Conservation (phyloP, 1,284 basidiomycete species). For the Pholiota adiposa region DNA sequence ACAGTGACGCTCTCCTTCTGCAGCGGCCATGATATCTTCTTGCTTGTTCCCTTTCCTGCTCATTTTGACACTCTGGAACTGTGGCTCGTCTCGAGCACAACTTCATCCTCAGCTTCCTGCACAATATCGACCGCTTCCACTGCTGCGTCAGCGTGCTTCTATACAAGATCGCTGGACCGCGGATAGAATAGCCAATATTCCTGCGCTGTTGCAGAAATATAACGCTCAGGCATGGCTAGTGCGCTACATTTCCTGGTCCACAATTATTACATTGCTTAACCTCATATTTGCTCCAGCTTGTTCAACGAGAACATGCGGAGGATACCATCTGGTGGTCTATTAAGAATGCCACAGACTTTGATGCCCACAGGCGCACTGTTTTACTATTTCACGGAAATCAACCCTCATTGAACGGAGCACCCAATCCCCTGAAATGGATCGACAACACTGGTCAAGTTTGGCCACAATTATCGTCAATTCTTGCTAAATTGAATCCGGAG, state of each 20-base stretch:
- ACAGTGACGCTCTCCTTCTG: neutral
- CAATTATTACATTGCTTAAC: neutral
- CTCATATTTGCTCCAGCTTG: slow-evolving; percentile 38
- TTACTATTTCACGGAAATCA: slow-evolving; percentile 52
- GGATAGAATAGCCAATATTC: slow-evolving; percentile 45
- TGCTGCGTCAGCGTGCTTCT: slow-evolving; percentile 46
- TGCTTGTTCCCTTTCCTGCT: neutral
- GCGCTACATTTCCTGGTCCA: slow-evolving; percentile 17
- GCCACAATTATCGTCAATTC: slow-evolving; percentile 42
- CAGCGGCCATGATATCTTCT: neutral
- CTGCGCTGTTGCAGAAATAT: slow-evolving; percentile 47
- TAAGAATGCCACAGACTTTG: slow-evolving; percentile 52
- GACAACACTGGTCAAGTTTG: slow-evolving; percentile 57
- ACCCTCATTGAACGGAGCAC: slow-evolving; percentile 36
- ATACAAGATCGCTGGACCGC: slow-evolving; percentile 50
- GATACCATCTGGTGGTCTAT: slow-evolving; percentile 58
- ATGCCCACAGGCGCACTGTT: slow-evolving; percentile 52
- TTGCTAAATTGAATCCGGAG: slow-evolving; percentile 41
- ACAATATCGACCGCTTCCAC: slow-evolving; percentile 43
- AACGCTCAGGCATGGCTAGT: slow-evolving; percentile 50
- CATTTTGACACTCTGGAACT: neutral
- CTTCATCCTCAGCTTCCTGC: slow-evolving; percentile 40
- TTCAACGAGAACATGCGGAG: slow-evolving; percentile 56
- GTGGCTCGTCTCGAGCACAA: slow-evolving; percentile 21
- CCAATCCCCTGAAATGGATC: slow-evolving; percentile 52